These are phyloP conservation scores for Rosa hybrid DNA, from an alignment of 331 rosid species.

Conservation along the genomic window DNA sequence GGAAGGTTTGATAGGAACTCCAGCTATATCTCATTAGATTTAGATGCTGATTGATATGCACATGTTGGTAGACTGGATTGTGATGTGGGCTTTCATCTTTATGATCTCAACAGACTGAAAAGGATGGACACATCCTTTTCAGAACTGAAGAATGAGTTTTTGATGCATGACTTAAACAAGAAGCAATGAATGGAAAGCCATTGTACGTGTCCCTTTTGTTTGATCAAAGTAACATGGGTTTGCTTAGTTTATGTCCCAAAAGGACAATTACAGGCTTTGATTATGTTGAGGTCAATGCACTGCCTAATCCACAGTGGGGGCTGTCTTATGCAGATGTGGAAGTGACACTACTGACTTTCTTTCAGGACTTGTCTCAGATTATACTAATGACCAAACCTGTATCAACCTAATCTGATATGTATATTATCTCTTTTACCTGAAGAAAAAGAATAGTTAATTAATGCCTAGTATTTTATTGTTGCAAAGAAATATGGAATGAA, in stretches of 20 bases:
- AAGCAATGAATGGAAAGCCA: not conserved
- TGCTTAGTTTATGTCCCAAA: not conserved
- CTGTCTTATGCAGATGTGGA: constrained; percentile 22
- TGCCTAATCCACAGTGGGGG: constrained; percentile 8
- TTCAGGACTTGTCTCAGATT: not conserved
- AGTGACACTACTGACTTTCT: constrained; percentile 8
- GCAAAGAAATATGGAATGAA: not conserved
- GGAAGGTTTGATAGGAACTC: not conserved
- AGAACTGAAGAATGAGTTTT: not conserved
- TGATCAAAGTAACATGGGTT: constrained; percentile 6
- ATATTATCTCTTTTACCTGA: not conserved
- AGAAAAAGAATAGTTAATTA: not conserved
- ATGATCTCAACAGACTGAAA: not conserved
- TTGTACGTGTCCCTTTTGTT: not conserved
- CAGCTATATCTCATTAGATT: not conserved
- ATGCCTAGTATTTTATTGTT: not conserved
- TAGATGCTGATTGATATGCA: not conserved
- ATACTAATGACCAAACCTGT: not conserved
- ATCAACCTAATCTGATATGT: not conserved
- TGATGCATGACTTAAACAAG: not conserved
- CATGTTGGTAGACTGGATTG: not conserved
- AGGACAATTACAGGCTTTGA: not conserved
- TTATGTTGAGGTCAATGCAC: not conserved
- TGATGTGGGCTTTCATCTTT: not conserved
- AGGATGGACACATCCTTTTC: not conserved